A percentile compares a stretch with the other conserved stretches of the same genome.
phyloP scores from a whole-genome alignment of 352 stramenopile species.

The Pythium rishiriense region DNA sequence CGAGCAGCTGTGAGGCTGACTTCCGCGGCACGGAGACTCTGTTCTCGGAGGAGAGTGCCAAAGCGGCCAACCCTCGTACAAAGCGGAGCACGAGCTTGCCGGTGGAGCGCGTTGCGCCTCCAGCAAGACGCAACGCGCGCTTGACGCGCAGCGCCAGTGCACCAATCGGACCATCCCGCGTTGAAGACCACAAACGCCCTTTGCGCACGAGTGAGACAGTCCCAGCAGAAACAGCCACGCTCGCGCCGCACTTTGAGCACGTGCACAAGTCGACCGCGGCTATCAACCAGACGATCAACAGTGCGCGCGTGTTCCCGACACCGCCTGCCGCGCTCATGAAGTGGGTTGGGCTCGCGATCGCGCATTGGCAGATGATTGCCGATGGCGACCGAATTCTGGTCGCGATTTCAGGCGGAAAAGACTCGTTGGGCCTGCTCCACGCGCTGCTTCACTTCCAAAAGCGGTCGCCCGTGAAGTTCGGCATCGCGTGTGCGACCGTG shows the following conservation, averaged over 20 bases:
- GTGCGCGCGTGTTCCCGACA: constrained; percentile 37
- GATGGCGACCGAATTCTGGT: constrained; percentile 94
- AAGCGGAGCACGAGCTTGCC: constrained; percentile 5
- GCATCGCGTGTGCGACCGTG: constrained; percentile 91
- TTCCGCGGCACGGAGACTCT: neutral
- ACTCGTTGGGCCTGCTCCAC: constrained; percentile 94
- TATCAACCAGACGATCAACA: constrained; percentile 35
- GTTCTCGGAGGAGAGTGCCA: neutral
- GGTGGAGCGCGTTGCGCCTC: neutral
- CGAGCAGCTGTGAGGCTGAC: neutral
- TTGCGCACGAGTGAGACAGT: constrained; percentile 20
- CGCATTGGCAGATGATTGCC: constrained; percentile 92
- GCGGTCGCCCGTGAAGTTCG: constrained; percentile 90
- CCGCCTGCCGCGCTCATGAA: constrained; percentile 46
- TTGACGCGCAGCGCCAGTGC: constrained; percentile 8
- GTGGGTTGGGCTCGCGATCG: constrained; percentile 70
- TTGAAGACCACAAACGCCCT: constrained; percentile 22
- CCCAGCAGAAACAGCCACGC: neutral
- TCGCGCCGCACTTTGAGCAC: constrained; percentile 15
- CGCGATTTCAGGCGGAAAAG: constrained; percentile 94
- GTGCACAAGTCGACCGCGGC: constrained; percentile 28
- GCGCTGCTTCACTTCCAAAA: constrained; percentile 91
- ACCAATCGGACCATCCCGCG: neutral
- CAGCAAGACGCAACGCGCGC: neutral
- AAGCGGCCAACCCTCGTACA: neutral